Base-by-base conservation (phyloP, 2,329 filamentous ascomycete species). In the Xylaria multiplex region DNA sequence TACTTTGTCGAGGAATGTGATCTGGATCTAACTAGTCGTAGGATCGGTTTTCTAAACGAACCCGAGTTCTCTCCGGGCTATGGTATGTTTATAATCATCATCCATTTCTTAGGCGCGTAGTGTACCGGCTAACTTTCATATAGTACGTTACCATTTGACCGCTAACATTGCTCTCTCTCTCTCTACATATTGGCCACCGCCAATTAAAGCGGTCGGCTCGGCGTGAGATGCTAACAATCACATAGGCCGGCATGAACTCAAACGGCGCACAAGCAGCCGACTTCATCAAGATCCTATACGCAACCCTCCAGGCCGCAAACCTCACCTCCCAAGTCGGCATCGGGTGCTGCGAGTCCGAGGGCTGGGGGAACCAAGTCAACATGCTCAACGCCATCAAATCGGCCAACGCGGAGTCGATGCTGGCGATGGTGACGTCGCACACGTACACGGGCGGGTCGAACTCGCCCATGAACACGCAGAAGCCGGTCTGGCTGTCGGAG, bases 401-500 rank as follows among this genome's bases (percentile, higher is more conserved):
- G 2, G 75, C 73, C 0, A 75, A 74, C 1, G 75, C 74, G 2
- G 77, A 78, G 64, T 37, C 65, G 16, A 67, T 77, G 61, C 74
- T 81, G 19, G 75, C 77, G 30, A 72, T 75, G 37, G 72, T 82
- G n/a, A 81, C 78, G 4, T 76, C 74, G 30, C 80, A 81, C 73
- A 80, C 78, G 19, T 81, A 81, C 70, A 78, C 81, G 6, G 78
- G 79, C 42, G 73, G 75, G n/a, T 67, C 73, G 2, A 68, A 69
- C 35, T 72, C 78, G 13, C 70, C 70, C 24, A 77, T 77, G 74
- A 74, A 76, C 60, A 73, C 74, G 0, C 69, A 56, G 35, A 65
- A 71, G 24, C 77, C 79, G 19, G 81, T 82, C 52, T 87, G 85
- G 86, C 78, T 85, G 66, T 85, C 84, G 2, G 85, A 87, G 72